A percentile compares a stretch with the other conserved stretches of the same genome.
These are phyloP conservation scores for Diaporthe sp. DNA, from an alignment of 2,329 filamentous ascomycete species.

Conservation along the genomic window DNA sequence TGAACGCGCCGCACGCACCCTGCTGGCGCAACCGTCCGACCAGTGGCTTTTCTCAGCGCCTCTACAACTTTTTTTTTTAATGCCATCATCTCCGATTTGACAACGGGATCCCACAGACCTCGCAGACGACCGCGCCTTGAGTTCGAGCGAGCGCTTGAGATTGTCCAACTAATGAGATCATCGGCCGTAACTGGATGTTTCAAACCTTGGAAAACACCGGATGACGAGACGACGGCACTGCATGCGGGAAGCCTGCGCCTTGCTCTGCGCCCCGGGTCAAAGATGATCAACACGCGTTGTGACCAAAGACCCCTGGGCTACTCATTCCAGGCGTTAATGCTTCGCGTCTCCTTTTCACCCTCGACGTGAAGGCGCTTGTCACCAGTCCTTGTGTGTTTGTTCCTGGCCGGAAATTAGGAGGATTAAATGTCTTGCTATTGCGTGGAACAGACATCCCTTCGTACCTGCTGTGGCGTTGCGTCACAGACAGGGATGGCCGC, in stretches of 20 bases:
- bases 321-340: slow-evolving; percentile 26
- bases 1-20: not conserved
- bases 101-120: slow-evolving; percentile 2
- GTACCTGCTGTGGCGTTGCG: slow-evolving; percentile 20
- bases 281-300: slow-evolving; percentile 13
- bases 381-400: slow-evolving; percentile 12
- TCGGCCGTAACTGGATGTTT: slow-evolving; percentile 35
- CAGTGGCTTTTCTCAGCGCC: not conserved
- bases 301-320: not conserved
- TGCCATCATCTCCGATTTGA: not conserved
- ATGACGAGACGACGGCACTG: slow-evolving; percentile 25
- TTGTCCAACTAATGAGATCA: slow-evolving; percentile 36
- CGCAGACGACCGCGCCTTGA: slow-evolving; percentile 4
- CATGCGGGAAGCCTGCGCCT: not conserved
- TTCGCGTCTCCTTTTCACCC: slow-evolving; percentile 11
- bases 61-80: not conserved
- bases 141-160: not conserved
- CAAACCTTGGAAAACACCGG: slow-evolving; percentile 29
- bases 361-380: not conserved
- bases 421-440: slow-evolving; percentile 28
- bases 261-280: not conserved
- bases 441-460: slow-evolving; percentile 28
- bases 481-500: slow-evolving; percentile 18
- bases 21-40: not conserved
- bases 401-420: slow-evolving; percentile 35